Evolutionary conservation across 805 yeast genomes (phyloP).

Genomic region (Candida jianshihensis): DNA sequence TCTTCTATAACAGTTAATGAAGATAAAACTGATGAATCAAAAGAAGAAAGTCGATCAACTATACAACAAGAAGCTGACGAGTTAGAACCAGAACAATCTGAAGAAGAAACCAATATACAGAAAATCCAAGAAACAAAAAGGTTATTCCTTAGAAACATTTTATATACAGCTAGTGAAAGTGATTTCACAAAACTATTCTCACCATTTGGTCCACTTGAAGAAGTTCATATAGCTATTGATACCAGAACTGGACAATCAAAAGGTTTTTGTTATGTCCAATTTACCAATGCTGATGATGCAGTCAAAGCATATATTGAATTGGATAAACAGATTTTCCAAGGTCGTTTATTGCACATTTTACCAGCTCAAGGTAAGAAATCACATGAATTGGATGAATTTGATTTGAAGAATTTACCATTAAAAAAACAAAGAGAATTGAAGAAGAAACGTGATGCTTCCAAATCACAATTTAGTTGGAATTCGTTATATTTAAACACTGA

Average conservation of each 20-base stretch:
- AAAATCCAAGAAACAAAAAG: slow-evolving; percentile 68
- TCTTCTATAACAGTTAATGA: not conserved
- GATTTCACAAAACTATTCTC: slow-evolving; percentile 66
- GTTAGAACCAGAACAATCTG: slow-evolving; percentile 26
- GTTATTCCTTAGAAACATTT: slow-evolving; percentile 79
- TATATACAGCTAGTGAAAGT: slow-evolving; percentile 70
- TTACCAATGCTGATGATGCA: slow-evolving; percentile 63
- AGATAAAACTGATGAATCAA: too few relatives aligned
- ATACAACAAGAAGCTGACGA: slow-evolving; percentile 11
- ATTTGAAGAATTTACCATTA: slow-evolving; percentile 80
- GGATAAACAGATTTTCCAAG: slow-evolving; percentile 90
- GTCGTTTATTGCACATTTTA: slow-evolving; percentile 82
- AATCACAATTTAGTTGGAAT: slow-evolving; percentile 90
- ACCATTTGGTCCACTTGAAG: slow-evolving; percentile 67
- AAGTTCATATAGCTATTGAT: slow-evolving; percentile 89
- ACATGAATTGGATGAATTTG: slow-evolving; percentile 85
- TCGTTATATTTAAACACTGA: slow-evolving; percentile 85
- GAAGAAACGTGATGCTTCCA: slow-evolving; percentile 77
- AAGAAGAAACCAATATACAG: slow-evolving; percentile 41
- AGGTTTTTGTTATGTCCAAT: slow-evolving; percentile 86
- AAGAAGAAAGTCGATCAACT: slow-evolving; percentile 6
- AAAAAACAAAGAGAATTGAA: slow-evolving; percentile 86
- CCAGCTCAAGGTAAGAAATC: slow-evolving; percentile 81
- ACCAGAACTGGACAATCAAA: slow-evolving; percentile 85
- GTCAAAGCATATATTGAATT: slow-evolving; percentile 62